Percentiles rank a stretch among this genome's conserved stretches.
Conservation (phyloP, 768 basidiomycete genomes). For the Hypsizygus marmoreus region DNA sequence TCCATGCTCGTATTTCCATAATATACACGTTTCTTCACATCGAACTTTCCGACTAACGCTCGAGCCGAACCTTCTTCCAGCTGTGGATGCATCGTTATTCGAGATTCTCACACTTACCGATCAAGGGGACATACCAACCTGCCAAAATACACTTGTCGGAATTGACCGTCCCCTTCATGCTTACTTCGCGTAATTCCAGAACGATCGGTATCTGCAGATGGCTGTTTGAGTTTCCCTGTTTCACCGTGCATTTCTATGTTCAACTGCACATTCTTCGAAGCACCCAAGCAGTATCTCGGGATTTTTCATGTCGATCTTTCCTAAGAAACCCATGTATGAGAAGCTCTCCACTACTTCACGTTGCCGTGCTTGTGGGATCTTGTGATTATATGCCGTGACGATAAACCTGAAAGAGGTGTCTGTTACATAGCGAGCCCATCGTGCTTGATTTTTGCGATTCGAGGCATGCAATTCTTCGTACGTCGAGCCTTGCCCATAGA, state of each 20-base stretch:
- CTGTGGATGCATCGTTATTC: conserved; percentile 17
- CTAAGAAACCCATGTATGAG: conserved; percentile 79
- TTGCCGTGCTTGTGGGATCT: conserved; percentile 68
- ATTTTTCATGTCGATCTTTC: conserved; percentile 78
- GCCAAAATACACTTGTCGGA: conserved; percentile 78
- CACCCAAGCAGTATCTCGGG: conserved; percentile 74
- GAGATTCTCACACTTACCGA: neutral
- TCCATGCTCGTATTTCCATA: conserved; percentile 99
- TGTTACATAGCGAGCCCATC: conserved; percentile 61
- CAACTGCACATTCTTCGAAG: conserved; percentile 81
- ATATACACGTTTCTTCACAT: conserved; percentile 87
- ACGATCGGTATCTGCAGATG: conserved; percentile 47
- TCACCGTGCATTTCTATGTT: neutral
- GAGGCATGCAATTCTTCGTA: conserved; percentile 72
- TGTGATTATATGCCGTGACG: conserved; percentile 74
- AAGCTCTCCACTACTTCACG: conserved; percentile 75
- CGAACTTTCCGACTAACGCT: conserved; percentile 65
- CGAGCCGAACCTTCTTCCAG: conserved; percentile 72
- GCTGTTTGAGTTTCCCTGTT: neutral
- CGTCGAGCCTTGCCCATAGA: conserved; percentile 68
- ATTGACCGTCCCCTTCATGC: conserved; percentile 66
- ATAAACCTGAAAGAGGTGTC: conserved; percentile 82
- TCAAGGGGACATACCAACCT: conserved; percentile 67
- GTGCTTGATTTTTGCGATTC: conserved; percentile 41
- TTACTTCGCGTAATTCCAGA: conserved; percentile 45